phyloP scores from a whole-genome alignment of 306 rosid species.

The Cajanus cajan region DNA sequence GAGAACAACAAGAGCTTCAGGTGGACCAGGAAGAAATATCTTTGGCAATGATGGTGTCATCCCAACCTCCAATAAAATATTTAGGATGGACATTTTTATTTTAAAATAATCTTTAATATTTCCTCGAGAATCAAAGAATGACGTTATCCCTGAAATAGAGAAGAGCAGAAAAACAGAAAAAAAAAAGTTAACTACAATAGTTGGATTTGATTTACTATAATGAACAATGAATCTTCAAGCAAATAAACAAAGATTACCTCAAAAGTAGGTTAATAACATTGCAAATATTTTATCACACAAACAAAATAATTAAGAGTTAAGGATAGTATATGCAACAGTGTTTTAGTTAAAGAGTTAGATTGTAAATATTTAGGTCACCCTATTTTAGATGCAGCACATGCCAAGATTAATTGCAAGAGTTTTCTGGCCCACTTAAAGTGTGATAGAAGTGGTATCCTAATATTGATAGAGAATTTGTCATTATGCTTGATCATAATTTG shows the following conservation, averaged over 20 bases:
- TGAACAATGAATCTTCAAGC: not conserved
- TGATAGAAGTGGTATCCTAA: not conserved
- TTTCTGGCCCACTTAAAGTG: not conserved
- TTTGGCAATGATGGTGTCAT: constrained; percentile 68
- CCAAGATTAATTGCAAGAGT: not conserved
- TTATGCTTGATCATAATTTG: too few relatives aligned
- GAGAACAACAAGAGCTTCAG: constrained; percentile 68
- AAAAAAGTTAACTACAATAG: not conserved
- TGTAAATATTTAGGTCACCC: not conserved
- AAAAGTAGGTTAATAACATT: not conserved
- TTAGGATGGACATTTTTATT: constrained; percentile 49
- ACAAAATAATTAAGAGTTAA: not conserved
- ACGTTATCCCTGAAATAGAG: constrained; percentile 68
- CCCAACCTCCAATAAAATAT: constrained; percentile 59
- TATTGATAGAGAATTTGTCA: too few relatives aligned
- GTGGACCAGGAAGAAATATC: constrained; percentile 70
- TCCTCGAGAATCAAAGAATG: constrained; percentile 79
- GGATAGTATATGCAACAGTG: not conserved
- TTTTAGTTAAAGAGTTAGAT: not conserved
- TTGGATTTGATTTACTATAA: not conserved
- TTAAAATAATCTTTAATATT: constrained; percentile 55
- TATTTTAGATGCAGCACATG: not conserved
- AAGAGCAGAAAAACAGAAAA: not conserved
- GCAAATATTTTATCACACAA: not conserved
- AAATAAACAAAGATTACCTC: not conserved